Percentiles rank a stretch among this genome's conserved stretches.
phyloP scores from a whole-genome alignment of 495 filamentous ascomycete species.

The Aspergillus kassunensis region DNA sequence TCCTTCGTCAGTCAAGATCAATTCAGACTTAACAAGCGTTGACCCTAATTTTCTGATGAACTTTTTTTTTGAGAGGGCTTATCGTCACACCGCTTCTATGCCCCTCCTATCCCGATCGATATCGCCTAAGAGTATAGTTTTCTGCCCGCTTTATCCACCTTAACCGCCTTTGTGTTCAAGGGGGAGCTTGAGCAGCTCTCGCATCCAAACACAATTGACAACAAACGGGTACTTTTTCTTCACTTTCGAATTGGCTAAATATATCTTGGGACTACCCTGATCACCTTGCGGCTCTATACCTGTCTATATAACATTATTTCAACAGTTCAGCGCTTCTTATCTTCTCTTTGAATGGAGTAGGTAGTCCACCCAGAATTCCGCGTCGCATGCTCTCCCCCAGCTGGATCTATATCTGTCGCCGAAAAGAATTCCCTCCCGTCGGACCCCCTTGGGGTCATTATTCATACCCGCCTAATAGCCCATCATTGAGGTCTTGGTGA shows the following conservation, averaged over 20 bases:
- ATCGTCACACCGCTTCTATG: slow-evolving; percentile 25
- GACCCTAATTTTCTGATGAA: slow-evolving; percentile 31
- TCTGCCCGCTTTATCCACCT: slow-evolving; percentile 8
- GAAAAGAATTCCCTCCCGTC: too few relatives aligned
- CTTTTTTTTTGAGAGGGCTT: slow-evolving; percentile 16
- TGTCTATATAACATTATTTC: too few relatives aligned
- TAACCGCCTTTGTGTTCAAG: slow-evolving; percentile 11
- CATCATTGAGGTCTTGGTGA: not conserved
- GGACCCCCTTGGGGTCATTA: not conserved
- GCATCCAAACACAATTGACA: too few relatives aligned
- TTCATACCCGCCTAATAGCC: not conserved
- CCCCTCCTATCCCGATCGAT: slow-evolving; percentile 7
- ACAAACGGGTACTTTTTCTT: too few relatives aligned
- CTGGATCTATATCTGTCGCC: too few relatives aligned
- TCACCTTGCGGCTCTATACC: too few relatives aligned
- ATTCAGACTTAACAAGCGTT: slow-evolving; percentile 4
- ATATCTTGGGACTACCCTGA: too few relatives aligned
- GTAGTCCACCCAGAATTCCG: too few relatives aligned
- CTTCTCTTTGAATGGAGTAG: too few relatives aligned
- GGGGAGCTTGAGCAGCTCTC: not conserved
- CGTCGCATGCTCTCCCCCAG: too few relatives aligned
- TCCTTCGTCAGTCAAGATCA: not conserved
- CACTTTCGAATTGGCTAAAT: too few relatives aligned
- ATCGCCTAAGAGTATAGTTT: not conserved
- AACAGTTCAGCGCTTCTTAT: too few relatives aligned